These are phyloP conservation scores for Aureobasidium sp. DNA, from an alignment of 2,329 filamentous ascomycete species.

Conservation along the genomic window DNA sequence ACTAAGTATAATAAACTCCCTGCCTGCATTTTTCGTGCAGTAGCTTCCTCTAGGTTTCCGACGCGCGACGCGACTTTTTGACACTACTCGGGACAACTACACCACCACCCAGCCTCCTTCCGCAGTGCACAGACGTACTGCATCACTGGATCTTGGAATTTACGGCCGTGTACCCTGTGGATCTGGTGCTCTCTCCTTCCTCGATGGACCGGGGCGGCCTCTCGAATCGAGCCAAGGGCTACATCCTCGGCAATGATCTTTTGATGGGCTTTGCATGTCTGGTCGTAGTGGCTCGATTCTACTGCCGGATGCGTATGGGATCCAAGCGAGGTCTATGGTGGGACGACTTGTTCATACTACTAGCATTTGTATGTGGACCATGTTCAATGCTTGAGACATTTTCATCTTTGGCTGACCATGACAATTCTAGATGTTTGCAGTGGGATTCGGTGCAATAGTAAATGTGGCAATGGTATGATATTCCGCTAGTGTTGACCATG, in stretches of 20 bases:
- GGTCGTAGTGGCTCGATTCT: background rate
- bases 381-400: constrained; percentile 6
- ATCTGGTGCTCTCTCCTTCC: background rate
- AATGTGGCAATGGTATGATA: constrained; percentile 29
- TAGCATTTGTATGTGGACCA: constrained; percentile 27
- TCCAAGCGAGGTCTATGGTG: constrained; percentile 9
- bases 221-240: constrained; percentile 7
- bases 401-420: background rate
- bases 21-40: constrained; percentile 8
- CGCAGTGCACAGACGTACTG: constrained; percentile 5
- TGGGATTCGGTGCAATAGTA: constrained; percentile 31
- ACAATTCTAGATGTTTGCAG: constrained; percentile 25
- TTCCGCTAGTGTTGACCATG: background rate
- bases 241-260: constrained; percentile 8
- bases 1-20: constrained; percentile 9
- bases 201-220: background rate
- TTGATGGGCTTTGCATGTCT: background rate
- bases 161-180: background rate
- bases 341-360: constrained; percentile 34
- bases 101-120: constrained; percentile 4
- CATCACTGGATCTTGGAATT: background rate
- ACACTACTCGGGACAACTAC: background rate
- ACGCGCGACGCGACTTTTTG: constrained; percentile 8
- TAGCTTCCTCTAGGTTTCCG: constrained; percentile 5
- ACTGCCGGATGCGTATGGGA: background rate